Evolutionary conservation across 179 eudicot species (phyloP).

Genomic region (Vitellaria paradoxa): DNA sequence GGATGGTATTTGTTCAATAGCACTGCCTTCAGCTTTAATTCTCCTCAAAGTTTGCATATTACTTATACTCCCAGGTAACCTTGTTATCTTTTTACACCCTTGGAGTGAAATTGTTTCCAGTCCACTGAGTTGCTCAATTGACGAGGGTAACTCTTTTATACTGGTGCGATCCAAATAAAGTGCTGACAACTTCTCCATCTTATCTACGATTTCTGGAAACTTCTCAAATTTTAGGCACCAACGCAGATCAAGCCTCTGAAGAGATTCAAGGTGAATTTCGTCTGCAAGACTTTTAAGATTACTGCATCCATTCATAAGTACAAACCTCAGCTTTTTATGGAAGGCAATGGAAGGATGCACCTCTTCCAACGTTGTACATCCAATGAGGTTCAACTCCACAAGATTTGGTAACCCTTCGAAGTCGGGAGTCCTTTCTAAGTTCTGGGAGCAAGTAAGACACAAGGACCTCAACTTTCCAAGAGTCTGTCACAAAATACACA

Average conservation of each 20-base stretch:
- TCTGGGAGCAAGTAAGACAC: not conserved
- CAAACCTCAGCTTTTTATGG: not conserved
- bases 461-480: not conserved
- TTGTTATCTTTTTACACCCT: no score
- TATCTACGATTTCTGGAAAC: not conserved
- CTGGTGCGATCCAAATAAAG: no score
- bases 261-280: not conserved
- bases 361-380: not conserved
- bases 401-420: not conserved
- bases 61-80: no score
- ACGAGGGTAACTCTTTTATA: no score
- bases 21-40: no score
- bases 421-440: not conserved
- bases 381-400: not conserved
- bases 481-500: not conserved
- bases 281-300: slow-evolving; percentile 6
- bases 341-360: not conserved
- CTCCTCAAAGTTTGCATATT: no score
- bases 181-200: no score
- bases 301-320: not conserved
- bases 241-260: not conserved
- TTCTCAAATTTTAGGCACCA: slow-evolving; percentile 6
- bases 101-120: no score
- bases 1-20: no score
- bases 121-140: no score